Evolutionary conservation across 108 stramenopile genomes (phyloP).

Genomic region (Conticribra guillardii): DNA sequence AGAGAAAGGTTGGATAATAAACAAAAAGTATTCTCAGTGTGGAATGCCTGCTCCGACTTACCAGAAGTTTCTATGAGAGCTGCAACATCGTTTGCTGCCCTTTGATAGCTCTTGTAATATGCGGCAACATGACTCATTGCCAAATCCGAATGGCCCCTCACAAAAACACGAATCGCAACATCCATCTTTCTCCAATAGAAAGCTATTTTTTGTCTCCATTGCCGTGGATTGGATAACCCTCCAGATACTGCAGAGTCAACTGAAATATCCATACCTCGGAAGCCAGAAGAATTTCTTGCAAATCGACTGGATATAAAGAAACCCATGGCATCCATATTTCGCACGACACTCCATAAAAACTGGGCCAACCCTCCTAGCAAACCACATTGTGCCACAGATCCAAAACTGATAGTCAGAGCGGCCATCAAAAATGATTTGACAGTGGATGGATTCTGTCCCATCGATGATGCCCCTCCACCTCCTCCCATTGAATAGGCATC

Average conservation of each 20-base stretch:
- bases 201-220: conserved; percentile 30
- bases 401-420: conserved; percentile 74
- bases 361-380: conserved; percentile 83
- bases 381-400: conserved; percentile 82
- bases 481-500: conserved; percentile 6
- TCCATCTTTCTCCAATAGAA: conserved; percentile 29
- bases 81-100: conserved; percentile 82
- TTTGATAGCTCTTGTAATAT: conserved; percentile 78
- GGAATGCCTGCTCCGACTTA: conserved; percentile 17
- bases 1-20: background rate
- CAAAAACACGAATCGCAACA: conserved; percentile 61
- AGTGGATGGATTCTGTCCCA: conserved; percentile 35
- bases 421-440: conserved; percentile 66
- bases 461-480: conserved; percentile 12
- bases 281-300: conserved; percentile 28
- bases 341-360: conserved; percentile 75
- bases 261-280: conserved; percentile 75
- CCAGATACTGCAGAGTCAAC: conserved; percentile 1
- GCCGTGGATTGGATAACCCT: conserved; percentile 12
- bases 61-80: conserved; percentile 75
- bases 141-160: conserved; percentile 77
- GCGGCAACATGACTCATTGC: conserved; percentile 86
- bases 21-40: background rate
- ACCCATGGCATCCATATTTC: conserved; percentile 70
- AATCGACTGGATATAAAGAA: conserved; percentile 34